Conservation (phyloP, 2,329 filamentous ascomycete genomes). For the Fusarium dimerum region DNA sequence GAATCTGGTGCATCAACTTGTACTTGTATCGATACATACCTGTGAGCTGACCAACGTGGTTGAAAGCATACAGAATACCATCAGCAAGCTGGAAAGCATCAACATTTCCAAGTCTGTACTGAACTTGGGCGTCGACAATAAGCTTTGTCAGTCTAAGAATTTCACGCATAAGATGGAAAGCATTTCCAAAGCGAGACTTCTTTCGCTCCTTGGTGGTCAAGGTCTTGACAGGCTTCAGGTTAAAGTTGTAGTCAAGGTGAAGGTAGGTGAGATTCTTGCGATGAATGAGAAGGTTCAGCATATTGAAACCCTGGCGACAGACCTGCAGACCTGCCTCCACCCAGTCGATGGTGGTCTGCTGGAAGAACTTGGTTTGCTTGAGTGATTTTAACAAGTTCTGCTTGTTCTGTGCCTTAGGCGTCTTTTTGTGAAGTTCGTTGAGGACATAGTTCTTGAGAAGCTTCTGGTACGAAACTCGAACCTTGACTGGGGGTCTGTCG, state of each 20-base stretch:
- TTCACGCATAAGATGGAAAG: slow-evolving; percentile 98
- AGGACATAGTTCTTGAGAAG: slow-evolving; percentile 93
- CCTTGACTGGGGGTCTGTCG: slow-evolving; percentile 86
- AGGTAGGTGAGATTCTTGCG: slow-evolving; percentile 98
- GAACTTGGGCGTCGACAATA: slow-evolving; percentile 97
- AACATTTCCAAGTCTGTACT: slow-evolving; percentile 96
- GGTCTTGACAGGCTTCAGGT: slow-evolving; percentile 97
- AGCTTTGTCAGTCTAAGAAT: slow-evolving; percentile 94
- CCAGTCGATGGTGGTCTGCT: slow-evolving; percentile 99
- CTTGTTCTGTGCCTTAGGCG: slow-evolving; percentile 92
- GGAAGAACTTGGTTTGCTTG: slow-evolving; percentile 98
- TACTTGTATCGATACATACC: slow-evolving; percentile 99
- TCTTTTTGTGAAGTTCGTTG: slow-evolving; percentile 95
- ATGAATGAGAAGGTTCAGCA: slow-evolving; percentile 96
- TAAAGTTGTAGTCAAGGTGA: slow-evolving; percentile 99
- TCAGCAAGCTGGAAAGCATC: slow-evolving; percentile 98
- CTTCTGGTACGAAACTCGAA: slow-evolving; percentile 97
- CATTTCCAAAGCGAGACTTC: slow-evolving; percentile 98
- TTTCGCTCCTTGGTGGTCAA: slow-evolving; percentile 98
- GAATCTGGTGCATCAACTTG: slow-evolving; percentile 99
- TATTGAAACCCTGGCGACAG: slow-evolving; percentile 97
- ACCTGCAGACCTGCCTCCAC: slow-evolving; percentile 98
- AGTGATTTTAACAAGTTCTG: slow-evolving; percentile 87
- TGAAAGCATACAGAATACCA: slow-evolving; percentile 98
- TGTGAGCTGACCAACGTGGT: slow-evolving; percentile 96